Evolutionary conservation across 1,284 basidiomycete species (phyloP), one percentile per base, ranked within the genome.

Genomic region (Trametes sp.): DNA sequence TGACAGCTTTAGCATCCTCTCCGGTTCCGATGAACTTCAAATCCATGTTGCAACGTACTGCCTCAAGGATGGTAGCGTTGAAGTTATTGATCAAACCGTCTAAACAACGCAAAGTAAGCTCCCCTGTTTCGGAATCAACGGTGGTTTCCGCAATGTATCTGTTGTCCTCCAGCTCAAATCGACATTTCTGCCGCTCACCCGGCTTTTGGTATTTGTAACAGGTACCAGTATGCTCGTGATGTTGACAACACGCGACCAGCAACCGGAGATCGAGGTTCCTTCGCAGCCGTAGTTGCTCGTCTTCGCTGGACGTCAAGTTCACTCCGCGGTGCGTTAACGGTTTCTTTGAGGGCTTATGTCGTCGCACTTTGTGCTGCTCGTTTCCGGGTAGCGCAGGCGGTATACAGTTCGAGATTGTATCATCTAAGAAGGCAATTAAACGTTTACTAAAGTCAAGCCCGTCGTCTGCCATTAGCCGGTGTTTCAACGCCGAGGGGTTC

Each of bases 41-140:
- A 55, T 82, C 80, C 74, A 80, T 80, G 51, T 82, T 83, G 51
- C 78, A 78, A 0, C 74, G 54, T 0, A 81, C 59, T 0, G 72
- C 63, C 10, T 72, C 44, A 0, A 81, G n/a, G 0, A 82, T 76
- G 0, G 75, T 76, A 0, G 46, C 33, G 60, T 80, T 81, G 59
- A 76, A 81, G 51, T 79, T 77, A 50, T 82, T 82, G 0, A 82
- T 73, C 21, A 78, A 2, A 33, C 49, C 49, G 11, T 50, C 49
- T 8, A 35, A 7, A 4, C 2, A 2, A 2, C 49, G 26, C 29
- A 50, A 21, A 1, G 6, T 50, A 1, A 50, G n/a, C 14, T 50
- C 49, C 1, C 49, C 49, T 21, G 49, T 45, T 14, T 14, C 21
- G 7, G 5, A 26, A 21, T 45, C 44, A 5, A 23, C n/a, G 1